phyloP scores from a whole-genome alignment of 768 basidiomycete species.

The Suillus clintonianus region DNA sequence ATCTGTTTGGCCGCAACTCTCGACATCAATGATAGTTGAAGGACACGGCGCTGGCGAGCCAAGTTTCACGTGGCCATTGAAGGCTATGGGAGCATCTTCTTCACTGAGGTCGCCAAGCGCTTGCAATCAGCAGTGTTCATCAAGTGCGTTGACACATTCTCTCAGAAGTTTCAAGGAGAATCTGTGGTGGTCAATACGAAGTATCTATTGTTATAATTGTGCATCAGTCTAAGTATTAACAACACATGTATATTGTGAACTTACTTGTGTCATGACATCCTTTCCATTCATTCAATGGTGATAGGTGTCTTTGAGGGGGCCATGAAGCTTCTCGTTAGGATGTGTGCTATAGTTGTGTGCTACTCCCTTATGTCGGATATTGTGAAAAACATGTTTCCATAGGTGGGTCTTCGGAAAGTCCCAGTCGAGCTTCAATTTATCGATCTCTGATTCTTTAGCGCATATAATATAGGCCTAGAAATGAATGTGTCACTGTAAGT shows the following conservation, averaged over 20 bases:
- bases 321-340: slow-evolving; percentile 34
- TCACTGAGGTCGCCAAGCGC: slow-evolving; percentile 8
- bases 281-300: slow-evolving; percentile 34
- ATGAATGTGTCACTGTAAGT: neutral
- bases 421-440: slow-evolving; percentile 28
- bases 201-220: slow-evolving; percentile 4
- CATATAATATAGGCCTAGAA: slow-evolving; percentile 1
- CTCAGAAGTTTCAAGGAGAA: slow-evolving; percentile 9
- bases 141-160: neutral
- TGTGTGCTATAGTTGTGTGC: slow-evolving; percentile 33
- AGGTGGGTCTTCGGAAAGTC: slow-evolving; percentile 39
- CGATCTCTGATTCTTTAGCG: neutral
- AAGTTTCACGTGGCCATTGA: neutral
- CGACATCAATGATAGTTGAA: neutral
- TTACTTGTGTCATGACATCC: slow-evolving; percentile 33
- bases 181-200: slow-evolving; percentile 14
- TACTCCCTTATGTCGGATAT: slow-evolving; percentile 35
- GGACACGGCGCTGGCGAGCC: neutral
- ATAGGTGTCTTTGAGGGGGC: slow-evolving; percentile 29
- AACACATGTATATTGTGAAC: too few species aligned
- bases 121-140: slow-evolving; percentile 15
- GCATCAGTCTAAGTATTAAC: neutral
- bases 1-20: neutral
- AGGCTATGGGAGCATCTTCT: neutral
- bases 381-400: slow-evolving; percentile 32